Base-by-base conservation (phyloP, 192 early-diverging fungal genomes). In the Coemansia sp. region DNA sequence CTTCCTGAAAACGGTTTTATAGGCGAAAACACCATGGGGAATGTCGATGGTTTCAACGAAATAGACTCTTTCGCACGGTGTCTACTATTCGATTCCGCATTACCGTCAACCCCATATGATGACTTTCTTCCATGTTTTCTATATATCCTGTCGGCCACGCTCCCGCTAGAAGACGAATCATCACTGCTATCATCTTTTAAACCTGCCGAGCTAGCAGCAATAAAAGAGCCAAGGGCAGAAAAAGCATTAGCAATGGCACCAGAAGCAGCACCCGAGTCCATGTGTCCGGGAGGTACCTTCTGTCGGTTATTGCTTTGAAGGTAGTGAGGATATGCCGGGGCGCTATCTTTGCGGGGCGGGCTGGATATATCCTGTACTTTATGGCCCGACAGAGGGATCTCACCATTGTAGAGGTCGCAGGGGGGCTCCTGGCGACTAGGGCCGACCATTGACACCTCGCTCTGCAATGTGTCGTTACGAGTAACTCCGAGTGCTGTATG, bases 1-100 rank as follows among this genome's bases (percentile, higher is more conserved):
- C 69, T 69, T 20, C 69, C 73, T 18, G 62, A 39, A 45, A 81
- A 81, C 12, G 78, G 73, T 61, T 81, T 81, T 48, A 75, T 80
- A 35, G 77, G 71, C n/a, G 72, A 62, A 61, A 76, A 81, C 12
- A 62, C 73, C 66, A 73, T 72, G 8, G 78, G 73, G 12, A 76
- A 62, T 4, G 78, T 53, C 8, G 70, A 60, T 21, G 69, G 64
- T 61, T 66, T 75, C 68, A 69, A 66, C 39, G 57, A 51, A 14
- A 66, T 23, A 66, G 69, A 69, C 38, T 75, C 67, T 23, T 64
- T 62, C 9, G 26, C 21, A 18, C 58, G 68, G 36, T 69, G 57
- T 38, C 35, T 59, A 26, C 18, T 38, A 20, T 59, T 51, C n/a
- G 21, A 15, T 33, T 80, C 77, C 9, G 53, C 11, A 64, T 63